These are phyloP conservation scores for Olyra latifolia DNA, from an alignment of 176 grass and related monocot species.

Conservation along the genomic window DNA sequence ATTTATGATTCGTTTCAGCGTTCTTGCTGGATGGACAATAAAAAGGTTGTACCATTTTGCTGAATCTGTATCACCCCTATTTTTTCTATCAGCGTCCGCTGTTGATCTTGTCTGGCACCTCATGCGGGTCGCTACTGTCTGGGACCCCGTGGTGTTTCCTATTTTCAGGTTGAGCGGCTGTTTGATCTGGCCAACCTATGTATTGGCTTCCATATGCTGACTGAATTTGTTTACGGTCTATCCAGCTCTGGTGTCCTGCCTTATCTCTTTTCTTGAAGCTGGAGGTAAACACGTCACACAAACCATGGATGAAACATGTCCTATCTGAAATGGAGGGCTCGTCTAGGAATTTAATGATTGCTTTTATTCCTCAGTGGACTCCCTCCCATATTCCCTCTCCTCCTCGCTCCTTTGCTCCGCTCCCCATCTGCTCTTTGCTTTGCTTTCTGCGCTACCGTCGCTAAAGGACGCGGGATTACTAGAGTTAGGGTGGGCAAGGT, in stretches of 20 bases:
- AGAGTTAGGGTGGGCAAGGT: too few relatives aligned
- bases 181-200: not conserved
- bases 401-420: too few relatives aligned
- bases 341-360: not conserved
- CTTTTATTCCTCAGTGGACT: too few relatives aligned
- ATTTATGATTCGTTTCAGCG: constrained; percentile 61
- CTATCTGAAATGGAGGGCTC: not conserved
- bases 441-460: too few relatives aligned
- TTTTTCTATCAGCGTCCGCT: too few relatives aligned
- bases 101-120: not conserved
- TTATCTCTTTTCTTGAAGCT: not conserved
- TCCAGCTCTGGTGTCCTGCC: not conserved
- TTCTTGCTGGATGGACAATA: constrained; percentile 68
- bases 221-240: not conserved
- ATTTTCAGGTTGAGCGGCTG: not conserved
- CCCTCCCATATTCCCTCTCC: too few relatives aligned
- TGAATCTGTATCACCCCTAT: not conserved
- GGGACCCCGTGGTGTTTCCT: not conserved
- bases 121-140: not conserved
- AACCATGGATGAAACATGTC: not conserved
- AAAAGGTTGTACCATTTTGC: constrained; percentile 49
- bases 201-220: not conserved
- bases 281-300: not conserved
- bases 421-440: too few relatives aligned
- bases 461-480: too few relatives aligned